Base-by-base conservation (phyloP, 169 alveolate species). In the Toxoplasma gondii region DNA sequence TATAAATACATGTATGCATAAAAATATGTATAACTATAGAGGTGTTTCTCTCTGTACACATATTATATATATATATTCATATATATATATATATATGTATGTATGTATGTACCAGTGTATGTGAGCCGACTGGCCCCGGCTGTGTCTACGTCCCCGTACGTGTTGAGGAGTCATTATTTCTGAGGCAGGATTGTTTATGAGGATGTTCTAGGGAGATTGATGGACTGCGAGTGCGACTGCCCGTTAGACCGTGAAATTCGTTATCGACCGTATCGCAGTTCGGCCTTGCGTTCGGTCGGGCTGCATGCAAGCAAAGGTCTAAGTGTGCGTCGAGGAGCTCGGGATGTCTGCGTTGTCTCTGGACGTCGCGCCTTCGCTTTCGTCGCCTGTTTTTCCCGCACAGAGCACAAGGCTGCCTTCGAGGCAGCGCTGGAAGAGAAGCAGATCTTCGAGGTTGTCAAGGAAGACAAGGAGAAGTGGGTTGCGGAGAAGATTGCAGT, bases 361-460 rank as follows among this genome's bases (percentile, higher is more conserved):
- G n/a, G n/a, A n/a, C n/a, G 41, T 24, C 2, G 81, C 41, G 22
- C 45, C 43, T 74, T 31, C 84, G 44, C 1, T n/a, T 74, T 24
- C 88, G 1, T 0, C 64, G 88, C 36, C 17, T 16, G 2, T 80
- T 9, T n/a, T 19, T 82, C 4, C 34, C 10, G 64, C 36, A 16
- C 49, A 93, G 92, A 93, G 41, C 93, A 93, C 83, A 80, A 88
- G 44, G 93, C 90, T 22, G 95, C 93, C 19, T 87, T 78, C 64
- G 93, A 88, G 10, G 92, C 92, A 17, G 92, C 92, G 0, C 39
- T 93, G 70, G 91, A 88, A n/a, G 93, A 93, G 67, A 87, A 93
- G 69, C 64, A 54, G 27, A 84, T 82, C 22, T 86, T 88, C 49
- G 91, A 93, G 44, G 95, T 78, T 5, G 49, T 80, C 9, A 78